phyloP scores from a whole-genome alignment of 805 yeast genomes.

The Saturnispora dispora region DNA sequence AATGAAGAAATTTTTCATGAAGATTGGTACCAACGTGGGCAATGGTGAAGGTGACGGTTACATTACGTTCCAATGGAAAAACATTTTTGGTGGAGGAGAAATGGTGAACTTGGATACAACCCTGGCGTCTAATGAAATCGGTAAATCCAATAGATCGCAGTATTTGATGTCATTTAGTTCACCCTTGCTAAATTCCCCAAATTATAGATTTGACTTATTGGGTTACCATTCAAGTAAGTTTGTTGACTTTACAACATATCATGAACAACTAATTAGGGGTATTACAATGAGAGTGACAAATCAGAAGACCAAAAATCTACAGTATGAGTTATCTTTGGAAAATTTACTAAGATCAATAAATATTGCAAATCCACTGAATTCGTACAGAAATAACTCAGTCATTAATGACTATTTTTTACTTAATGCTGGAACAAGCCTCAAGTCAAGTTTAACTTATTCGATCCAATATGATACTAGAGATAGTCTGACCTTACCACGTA shows the following conservation, averaged over 20 bases:
- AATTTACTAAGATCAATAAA: conserved; percentile 34
- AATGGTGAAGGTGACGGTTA: conserved; percentile 97
- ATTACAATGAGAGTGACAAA: conserved; percentile 35
- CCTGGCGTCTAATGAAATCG: conserved; percentile 35
- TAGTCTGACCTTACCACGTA: conserved; percentile 33
- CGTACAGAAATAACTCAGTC: conserved; percentile 24
- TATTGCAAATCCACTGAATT: conserved; percentile 16
- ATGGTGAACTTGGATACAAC: conserved; percentile 38
- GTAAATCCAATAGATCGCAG: conserved; percentile 38
- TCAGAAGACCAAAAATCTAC: conserved; percentile 18
- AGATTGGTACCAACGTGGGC: conserved; percentile 92
- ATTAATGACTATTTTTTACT: conserved; percentile 26
- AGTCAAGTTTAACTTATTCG: conserved; percentile 35
- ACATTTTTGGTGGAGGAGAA: conserved; percentile 52
- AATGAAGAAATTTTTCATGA: conserved; percentile 64
- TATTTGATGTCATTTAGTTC: conserved; percentile 39
- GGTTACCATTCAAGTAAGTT: conserved; percentile 35
- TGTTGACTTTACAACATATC: conserved; percentile 38
- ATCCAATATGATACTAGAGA: conserved; percentile 38
- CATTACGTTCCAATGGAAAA: conserved; percentile 57
- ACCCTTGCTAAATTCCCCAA: conserved; percentile 37
- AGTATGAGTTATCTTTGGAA: conserved; percentile 44
- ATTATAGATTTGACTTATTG: conserved; percentile 32
- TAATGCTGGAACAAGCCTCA: conserved; percentile 39
- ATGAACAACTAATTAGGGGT: conserved; percentile 38